phyloP scores from a whole-genome alignment of 495 filamentous ascomycete genomes.

The Trichoderma gamsii region DNA sequence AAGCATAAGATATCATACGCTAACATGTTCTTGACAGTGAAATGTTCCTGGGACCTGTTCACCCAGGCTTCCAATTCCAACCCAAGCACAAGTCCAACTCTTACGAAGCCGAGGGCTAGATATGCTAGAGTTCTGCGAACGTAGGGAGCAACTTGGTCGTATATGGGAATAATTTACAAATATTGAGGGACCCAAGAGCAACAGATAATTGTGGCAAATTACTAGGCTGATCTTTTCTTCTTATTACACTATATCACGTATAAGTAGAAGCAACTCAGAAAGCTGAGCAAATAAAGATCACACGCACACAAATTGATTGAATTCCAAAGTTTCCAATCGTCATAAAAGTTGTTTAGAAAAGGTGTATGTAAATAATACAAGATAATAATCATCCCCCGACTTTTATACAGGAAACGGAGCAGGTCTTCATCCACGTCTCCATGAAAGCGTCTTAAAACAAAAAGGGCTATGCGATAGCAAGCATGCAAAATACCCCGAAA shows the following conservation, averaged over 20 bases:
- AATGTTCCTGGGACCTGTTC: constrained; percentile 93
- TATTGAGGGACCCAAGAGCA: too few relatives aligned
- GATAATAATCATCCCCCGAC: background rate
- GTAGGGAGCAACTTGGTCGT: background rate
- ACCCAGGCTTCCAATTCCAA: constrained; percentile 84
- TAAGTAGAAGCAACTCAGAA: too few relatives aligned
- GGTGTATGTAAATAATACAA: background rate
- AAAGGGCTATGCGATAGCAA: background rate
- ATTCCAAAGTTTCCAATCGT: background rate
- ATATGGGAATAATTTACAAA: too few relatives aligned
- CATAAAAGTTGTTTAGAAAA: background rate
- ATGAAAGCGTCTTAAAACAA: background rate
- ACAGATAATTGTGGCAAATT: too few relatives aligned
- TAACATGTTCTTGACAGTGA: constrained; percentile 52
- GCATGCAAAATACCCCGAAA: background rate
- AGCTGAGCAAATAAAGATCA: background rate
- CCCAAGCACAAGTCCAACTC: constrained; percentile 97
- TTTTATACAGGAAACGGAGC: background rate
- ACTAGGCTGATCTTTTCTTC: background rate
- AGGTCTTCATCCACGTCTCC: background rate
- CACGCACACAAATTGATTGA: background rate
- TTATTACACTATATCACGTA: background rate
- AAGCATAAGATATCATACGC: constrained; percentile 17
- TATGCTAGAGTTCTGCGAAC: background rate
- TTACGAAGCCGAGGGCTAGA: constrained; percentile 56